Conservation (phyloP, 164 flowering plant species). For the Annona cherimola region DNA sequence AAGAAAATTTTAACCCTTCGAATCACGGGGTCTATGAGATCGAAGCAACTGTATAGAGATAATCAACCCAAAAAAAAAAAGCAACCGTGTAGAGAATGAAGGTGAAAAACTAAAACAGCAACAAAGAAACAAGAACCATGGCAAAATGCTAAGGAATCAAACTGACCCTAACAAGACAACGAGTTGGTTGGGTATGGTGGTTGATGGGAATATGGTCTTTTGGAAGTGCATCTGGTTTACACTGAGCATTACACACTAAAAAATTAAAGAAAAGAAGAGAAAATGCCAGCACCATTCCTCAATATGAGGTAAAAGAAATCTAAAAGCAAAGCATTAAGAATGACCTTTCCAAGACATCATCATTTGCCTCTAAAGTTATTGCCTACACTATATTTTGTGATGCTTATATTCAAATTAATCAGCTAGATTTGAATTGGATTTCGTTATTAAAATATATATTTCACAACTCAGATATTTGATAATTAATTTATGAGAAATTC, state of each 20-base stretch:
- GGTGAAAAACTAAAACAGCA: no score
- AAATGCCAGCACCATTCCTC: constrained; percentile 12
- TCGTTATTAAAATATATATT: no score
- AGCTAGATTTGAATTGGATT: no score
- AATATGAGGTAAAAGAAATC: constrained; percentile 2
- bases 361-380: constrained; percentile 3
- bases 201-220: not conserved
- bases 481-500: no score
- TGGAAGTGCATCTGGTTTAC: not conserved
- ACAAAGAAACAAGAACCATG: not conserved
- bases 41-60: not conserved
- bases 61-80: no score
- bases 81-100: no score
- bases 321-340: not conserved
- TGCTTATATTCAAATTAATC: no score
- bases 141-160: not conserved
- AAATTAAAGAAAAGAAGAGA: not conserved
- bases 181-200: not conserved
- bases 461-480: not conserved
- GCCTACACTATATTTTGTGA: not conserved
- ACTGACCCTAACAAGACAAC: not conserved
- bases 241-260: not conserved
- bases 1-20: not conserved
- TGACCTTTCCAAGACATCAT: not conserved
- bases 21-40: not conserved